These are phyloP conservation scores for Dioscorea cayenensis DNA, from an alignment of 116 monocot species.

Conservation along the genomic window DNA sequence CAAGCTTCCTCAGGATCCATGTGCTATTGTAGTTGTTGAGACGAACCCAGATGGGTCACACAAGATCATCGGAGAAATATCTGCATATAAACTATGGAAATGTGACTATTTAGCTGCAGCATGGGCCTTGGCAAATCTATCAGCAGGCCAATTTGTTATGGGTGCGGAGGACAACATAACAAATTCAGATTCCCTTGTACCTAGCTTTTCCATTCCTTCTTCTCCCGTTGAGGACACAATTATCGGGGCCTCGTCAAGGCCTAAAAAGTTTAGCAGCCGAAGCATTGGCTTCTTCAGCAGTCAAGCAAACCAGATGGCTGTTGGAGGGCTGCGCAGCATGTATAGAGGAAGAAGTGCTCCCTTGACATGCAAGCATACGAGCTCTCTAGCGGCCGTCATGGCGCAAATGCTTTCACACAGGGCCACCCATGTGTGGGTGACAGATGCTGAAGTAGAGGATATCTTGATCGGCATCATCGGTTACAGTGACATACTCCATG, in stretches of 20 bases:
- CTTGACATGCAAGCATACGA: constrained; percentile 65
- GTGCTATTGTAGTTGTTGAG: constrained; percentile 64
- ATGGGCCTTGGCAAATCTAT: constrained; percentile 82
- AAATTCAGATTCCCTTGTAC: constrained; percentile 7
- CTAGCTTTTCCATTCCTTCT: constrained; percentile 13
- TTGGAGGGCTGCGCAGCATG: constrained; percentile 37
- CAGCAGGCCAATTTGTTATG: constrained; percentile 80
- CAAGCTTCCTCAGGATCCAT: constrained; percentile 57
- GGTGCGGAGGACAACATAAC: constrained; percentile 56
- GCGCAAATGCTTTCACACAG: constrained; percentile 94
- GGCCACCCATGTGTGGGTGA: constrained; percentile 95
- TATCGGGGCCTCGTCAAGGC: constrained; percentile 20
- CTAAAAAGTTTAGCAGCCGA: constrained; percentile 80
- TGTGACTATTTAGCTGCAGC: constrained; percentile 73
- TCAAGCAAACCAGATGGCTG: constrained; percentile 16
- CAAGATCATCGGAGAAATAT: constrained; percentile 89
- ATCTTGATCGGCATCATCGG: constrained; percentile 65
- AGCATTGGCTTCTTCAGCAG: constrained; percentile 69
- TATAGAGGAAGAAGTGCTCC: constrained; percentile 78
- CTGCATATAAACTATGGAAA: constrained; percentile 86
- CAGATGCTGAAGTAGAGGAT: constrained; percentile 43
- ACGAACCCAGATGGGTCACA: constrained; percentile 40
- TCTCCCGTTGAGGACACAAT: constrained; percentile 18
- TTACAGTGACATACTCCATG: constrained; percentile 65
- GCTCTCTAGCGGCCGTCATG: constrained; percentile 91